A percentile compares a stretch with the other conserved stretches of the same genome.
These are phyloP conservation scores for Candida khao-thaluensis DNA, from an alignment of 805 yeast genomes.

Conservation along the genomic window DNA sequence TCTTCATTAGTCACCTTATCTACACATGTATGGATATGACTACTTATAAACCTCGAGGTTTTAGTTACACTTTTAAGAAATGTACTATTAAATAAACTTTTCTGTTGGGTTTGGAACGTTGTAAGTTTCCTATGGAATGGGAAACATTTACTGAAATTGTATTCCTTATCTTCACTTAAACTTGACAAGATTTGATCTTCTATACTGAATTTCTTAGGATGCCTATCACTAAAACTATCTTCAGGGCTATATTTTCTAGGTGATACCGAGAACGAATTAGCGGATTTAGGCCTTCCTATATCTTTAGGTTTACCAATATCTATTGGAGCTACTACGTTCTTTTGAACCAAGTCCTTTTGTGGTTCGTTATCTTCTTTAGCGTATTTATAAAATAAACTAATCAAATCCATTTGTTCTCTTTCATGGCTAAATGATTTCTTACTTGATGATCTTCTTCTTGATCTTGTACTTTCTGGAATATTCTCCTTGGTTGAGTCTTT, in stretches of 20 bases:
- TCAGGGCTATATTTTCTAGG: slow-evolving; percentile 15
- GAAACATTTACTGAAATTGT: slow-evolving; percentile 72
- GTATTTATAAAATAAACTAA: slow-evolving; percentile 38
- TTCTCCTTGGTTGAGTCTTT: slow-evolving; percentile 4
- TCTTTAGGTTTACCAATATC: slow-evolving; percentile 11
- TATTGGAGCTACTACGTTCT: too few species aligned
- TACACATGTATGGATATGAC: slow-evolving; percentile 29
- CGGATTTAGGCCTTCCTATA: slow-evolving; percentile 4
- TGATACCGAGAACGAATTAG: slow-evolving; percentile 16
- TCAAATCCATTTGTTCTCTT: slow-evolving; percentile 29
- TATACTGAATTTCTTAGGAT: not conserved
- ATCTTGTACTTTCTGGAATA: slow-evolving; percentile 7
- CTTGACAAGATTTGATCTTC: slow-evolving; percentile 16
- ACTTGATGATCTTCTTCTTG: slow-evolving; percentile 22
- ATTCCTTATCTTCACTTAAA: slow-evolving; percentile 50
- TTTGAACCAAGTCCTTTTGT: not conserved
- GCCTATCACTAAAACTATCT: slow-evolving; percentile 1
- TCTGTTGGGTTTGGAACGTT: slow-evolving; percentile 56
- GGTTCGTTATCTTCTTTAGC: slow-evolving; percentile 29
- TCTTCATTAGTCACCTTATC: slow-evolving; percentile 50
- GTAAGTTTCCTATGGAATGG: slow-evolving; percentile 71
- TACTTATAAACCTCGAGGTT: slow-evolving; percentile 29
- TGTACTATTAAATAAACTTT: slow-evolving; percentile 27
- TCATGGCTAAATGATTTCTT: slow-evolving; percentile 19
- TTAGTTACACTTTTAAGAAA: slow-evolving; percentile 22